Evolutionary conservation across 2,329 filamentous ascomycete genomes (phyloP).

Genomic region (Colletotrichum theobromicola): DNA sequence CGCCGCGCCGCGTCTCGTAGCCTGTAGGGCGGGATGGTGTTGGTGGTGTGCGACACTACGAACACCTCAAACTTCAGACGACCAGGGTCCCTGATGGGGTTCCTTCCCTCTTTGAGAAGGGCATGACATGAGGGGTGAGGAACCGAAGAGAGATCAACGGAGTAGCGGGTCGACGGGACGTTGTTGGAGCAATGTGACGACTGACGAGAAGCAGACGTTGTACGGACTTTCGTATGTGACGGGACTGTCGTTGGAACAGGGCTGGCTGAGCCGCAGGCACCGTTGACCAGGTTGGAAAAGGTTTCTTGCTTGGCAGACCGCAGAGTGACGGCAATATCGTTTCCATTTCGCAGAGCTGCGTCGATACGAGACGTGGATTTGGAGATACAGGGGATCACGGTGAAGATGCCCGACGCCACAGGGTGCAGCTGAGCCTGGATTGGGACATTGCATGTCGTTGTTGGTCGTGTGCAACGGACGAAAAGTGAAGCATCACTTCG

Average conservation of each 20-base stretch:
- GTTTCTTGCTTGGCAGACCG: neutral
- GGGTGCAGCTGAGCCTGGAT: neutral
- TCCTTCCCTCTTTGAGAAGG: neutral
- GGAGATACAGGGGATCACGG: neutral
- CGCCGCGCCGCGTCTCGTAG: neutral
- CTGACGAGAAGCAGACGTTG: neutral
- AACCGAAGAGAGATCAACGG: neutral
- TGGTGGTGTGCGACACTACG: neutral
- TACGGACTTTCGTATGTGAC: neutral
- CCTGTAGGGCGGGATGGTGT: neutral
- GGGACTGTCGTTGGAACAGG: neutral
- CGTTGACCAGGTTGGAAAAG: neutral
- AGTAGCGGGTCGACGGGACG: neutral
- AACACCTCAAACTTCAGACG: neutral
- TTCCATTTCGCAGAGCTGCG: neutral
- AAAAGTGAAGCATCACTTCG: neutral
- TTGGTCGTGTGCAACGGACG: neutral
- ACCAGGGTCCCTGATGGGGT: neutral
- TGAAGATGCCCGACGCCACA: neutral
- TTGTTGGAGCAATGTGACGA: neutral
- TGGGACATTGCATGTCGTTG: neutral
- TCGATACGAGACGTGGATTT: neutral
- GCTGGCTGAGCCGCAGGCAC: neutral
- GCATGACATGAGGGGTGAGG: neutral
- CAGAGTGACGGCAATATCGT: neutral